phyloP scores from a whole-genome alignment of 495 filamentous ascomycete species.

The Aspergillus kassunensis region DNA sequence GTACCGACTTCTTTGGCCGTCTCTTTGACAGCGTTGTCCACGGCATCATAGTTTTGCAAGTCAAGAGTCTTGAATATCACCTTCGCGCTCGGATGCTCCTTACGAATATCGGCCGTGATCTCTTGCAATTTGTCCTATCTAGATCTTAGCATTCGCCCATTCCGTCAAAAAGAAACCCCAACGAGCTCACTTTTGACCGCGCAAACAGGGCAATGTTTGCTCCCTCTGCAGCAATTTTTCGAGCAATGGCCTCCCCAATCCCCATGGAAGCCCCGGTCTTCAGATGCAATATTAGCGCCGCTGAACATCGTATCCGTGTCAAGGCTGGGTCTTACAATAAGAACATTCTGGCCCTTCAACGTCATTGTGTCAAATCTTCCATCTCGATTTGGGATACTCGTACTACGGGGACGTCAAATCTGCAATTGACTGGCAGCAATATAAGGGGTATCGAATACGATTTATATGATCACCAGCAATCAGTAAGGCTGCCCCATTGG shows the following conservation, averaged over 20 bases:
- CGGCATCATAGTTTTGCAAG: conserved; percentile 11
- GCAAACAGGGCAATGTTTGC: conserved; percentile 24
- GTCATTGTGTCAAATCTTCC: not conserved
- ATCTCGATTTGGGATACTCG: too few species aligned
- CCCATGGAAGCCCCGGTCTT: conserved; percentile 33
- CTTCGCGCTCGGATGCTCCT: conserved; percentile 5
- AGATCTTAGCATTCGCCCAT: not conserved
- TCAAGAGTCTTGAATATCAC: conserved; percentile 15
- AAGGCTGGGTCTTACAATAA: not conserved
- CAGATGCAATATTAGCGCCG: not conserved
- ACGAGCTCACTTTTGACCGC: conserved; percentile 2
- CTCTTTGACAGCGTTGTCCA: conserved; percentile 18
- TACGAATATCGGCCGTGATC: conserved; percentile 8
- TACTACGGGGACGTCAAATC: too few species aligned
- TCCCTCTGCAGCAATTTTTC: conserved; percentile 16
- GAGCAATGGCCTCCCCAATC: conserved; percentile 32
- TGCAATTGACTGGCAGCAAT: too few species aligned
- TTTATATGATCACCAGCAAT: too few species aligned
- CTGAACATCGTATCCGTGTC: not conserved
- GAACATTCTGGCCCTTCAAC: not conserved
- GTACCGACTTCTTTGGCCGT: conserved; percentile 19
- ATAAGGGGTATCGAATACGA: too few species aligned
- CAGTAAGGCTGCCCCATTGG: too few species aligned
- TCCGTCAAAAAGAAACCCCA: not conserved
- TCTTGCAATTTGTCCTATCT: conserved; percentile 25